phyloP scores from a whole-genome alignment of 352 stramenopile species.

The Phytopythium vexans region DNA sequence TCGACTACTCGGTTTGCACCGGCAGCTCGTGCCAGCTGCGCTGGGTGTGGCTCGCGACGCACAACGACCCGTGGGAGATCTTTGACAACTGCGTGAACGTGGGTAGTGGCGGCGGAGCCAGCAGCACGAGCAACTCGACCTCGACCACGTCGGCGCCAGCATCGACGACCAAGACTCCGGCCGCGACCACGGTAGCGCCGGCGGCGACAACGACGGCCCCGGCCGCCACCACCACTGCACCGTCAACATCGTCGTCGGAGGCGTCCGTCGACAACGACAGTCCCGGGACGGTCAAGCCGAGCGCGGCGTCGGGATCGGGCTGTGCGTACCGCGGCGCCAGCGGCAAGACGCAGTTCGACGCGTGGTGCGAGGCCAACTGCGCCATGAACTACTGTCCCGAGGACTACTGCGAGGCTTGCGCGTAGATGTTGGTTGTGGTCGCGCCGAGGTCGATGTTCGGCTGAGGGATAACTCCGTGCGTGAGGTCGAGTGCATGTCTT shows the following conservation, averaged over 20 bases:
- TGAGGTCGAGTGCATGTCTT: not conserved
- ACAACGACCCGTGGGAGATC: conserved; percentile 41
- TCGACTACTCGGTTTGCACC: conserved; percentile 35
- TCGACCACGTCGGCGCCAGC: conserved; percentile 5
- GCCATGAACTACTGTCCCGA: conserved; percentile 20
- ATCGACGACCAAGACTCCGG: conserved; percentile 1
- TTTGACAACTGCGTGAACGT: conserved; percentile 42
- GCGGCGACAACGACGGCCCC: conserved; percentile 5
- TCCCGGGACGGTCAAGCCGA: not conserved
- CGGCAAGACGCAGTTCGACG: conserved; percentile 17
- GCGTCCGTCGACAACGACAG: not conserved
- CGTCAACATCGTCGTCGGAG: not conserved
- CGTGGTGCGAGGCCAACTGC: conserved; percentile 28
- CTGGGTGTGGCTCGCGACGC: conserved; percentile 44
- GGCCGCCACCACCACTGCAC: conserved; percentile 7
- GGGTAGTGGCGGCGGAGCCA: conserved; percentile 1
- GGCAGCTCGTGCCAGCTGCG: conserved; percentile 25
- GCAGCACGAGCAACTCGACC: not conserved
- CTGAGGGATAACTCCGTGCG: not conserved
- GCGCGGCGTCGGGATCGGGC: conserved; percentile 1
- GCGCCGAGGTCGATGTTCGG: not conserved
- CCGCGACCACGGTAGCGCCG: conserved; percentile 3
- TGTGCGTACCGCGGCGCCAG: conserved; percentile 13
- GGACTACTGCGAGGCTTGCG: conserved; percentile 16
- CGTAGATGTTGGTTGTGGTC: not conserved